These are phyloP conservation scores for Aspergillus novofumigatus DNA, from an alignment of 2,329 filamentous ascomycete species.

Conservation along the genomic window DNA sequence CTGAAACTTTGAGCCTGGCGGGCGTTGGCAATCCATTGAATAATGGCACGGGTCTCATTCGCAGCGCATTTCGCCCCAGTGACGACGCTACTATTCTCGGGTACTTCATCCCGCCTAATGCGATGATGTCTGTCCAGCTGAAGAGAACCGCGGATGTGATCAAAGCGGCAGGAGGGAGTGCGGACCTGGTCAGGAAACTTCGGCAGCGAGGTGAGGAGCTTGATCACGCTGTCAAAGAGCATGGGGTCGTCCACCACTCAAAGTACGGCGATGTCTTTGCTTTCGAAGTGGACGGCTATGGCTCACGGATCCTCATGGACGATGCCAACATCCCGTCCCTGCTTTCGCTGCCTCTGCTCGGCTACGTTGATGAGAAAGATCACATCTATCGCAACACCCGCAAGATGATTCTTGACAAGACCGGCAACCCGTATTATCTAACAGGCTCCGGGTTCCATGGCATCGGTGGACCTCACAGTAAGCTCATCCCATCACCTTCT, in stretches of 20 bases:
- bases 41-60: constrained; percentile 74
- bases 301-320: constrained; percentile 60
- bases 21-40: constrained; percentile 92
- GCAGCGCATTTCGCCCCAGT: constrained; percentile 89
- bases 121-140: constrained; percentile 91
- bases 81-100: constrained; percentile 93
- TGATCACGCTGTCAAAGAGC: constrained; percentile 72
- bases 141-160: constrained; percentile 69
- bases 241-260: constrained; percentile 61
- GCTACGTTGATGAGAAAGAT: constrained; percentile 57
- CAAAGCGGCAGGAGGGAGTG: constrained; percentile 52
- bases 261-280: constrained; percentile 59
- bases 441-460: constrained; percentile 72
- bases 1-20: constrained; percentile 78
- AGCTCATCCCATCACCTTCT: constrained; percentile 19
- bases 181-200: constrained; percentile 46
- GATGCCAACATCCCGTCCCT: constrained; percentile 63
- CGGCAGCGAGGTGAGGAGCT: constrained; percentile 61
- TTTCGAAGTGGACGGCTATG: constrained; percentile 63
- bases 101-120: constrained; percentile 93
- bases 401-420: constrained; percentile 69
- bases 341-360: constrained; percentile 56
- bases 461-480: constrained; percentile 73
- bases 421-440: constrained; percentile 85
- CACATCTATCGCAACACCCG: constrained; percentile 82